These are phyloP conservation scores for Pulveroboletus sp. DNA, from an alignment of 768 basidiomycete genomes.

Conservation along the genomic window DNA sequence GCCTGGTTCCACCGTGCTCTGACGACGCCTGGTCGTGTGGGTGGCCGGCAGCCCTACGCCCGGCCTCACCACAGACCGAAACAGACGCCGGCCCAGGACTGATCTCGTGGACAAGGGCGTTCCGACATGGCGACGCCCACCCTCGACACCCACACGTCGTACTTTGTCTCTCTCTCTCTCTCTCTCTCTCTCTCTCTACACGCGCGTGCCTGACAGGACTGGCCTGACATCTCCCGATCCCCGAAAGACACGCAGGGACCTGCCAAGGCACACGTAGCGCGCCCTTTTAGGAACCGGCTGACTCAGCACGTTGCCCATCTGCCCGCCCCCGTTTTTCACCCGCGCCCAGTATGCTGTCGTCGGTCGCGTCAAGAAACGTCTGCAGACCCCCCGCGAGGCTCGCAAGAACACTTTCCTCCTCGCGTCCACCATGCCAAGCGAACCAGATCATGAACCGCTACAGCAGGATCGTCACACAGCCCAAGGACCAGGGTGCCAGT, in stretches of 20 bases:
- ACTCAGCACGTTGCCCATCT: constrained; percentile 8
- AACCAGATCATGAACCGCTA: constrained; percentile 58
- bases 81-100: no score
- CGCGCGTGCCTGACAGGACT: no score
- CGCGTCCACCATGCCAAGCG: constrained; percentile 36
- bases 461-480: constrained; percentile 79
- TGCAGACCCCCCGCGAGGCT: constrained; percentile 11
- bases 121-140: no score
- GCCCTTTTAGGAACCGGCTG: neutral
- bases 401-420: constrained; percentile 36
- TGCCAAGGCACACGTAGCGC: no score
- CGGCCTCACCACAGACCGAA: no score
- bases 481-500: constrained; percentile 93
- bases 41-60: no score
- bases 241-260: neutral
- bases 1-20: no score
- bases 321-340: no score
- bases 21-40: no score
- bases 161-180: neutral
- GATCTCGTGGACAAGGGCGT: no score
- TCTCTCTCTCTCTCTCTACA: no score
- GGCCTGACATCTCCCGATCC: neutral
- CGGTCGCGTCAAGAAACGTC: constrained; percentile 9
- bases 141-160: no score
- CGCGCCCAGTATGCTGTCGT: constrained; percentile 15